Evolutionary conservation across 1,284 basidiomycete genomes (phyloP), one percentile per base, ranked within the genome.

Genomic region (Ganoderma lingzhi): DNA sequence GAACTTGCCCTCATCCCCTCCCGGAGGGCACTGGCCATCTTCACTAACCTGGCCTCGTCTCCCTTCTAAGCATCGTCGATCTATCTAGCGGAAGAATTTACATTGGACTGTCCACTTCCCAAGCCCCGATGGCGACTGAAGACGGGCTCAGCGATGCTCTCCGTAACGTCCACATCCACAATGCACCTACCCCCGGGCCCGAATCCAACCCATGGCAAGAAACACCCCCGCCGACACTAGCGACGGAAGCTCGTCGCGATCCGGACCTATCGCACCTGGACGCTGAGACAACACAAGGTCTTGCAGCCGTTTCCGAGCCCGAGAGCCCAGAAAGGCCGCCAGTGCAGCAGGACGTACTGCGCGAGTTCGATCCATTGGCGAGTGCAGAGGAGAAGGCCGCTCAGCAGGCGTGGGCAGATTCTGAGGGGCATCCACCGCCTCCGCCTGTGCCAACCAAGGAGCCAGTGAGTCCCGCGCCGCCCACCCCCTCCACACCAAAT

Each of bases 361-460:
- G 80, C 41, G 86, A 91, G 75, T 92, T 93, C 75, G 91, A 93
- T 80, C 91, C 91, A 23, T 80, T 92, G 39, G 87, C 81, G 1
- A 85, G 82, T 73, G 76, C 82, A 55, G 87, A 88, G 70, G 88
- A 90, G 77, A 80, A 84, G 70, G 85, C 84, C 53, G 88, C 90
- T 6, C 84, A 83, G 56, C 84, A 87, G 28, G 90, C 90, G 61
- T 92, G 90, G 90, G 85, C 84, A 70, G 81, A 77, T 37, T 80
- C 88, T 23, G 86, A 90, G 73, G 82, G 84, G 0, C 88, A 91
- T 77, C 88, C 39, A 41, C 39, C 87, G 59, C 82, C 83, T 17
- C 81, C 83, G 37, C 79, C 81, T 28, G 41, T 81, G 80, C 64
- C 79, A 80, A 61, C 64, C 37, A 75, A 80, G 32, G 71, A 76